Evolutionary conservation across 495 filamentous ascomycete species (phyloP).

Genomic region (Tricharina praecox): DNA sequence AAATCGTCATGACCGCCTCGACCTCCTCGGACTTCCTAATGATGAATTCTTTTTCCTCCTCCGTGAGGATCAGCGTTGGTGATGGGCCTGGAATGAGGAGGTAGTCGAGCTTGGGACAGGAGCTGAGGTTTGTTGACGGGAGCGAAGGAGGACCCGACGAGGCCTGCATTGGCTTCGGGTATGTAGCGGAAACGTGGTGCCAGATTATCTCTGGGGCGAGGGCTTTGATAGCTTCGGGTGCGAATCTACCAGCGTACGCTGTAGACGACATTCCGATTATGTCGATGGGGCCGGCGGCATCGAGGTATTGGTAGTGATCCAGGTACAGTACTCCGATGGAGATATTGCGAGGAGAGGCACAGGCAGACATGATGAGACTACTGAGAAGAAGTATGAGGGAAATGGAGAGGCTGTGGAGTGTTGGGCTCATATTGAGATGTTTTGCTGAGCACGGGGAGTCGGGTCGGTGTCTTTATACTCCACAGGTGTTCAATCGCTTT

Average conservation of each 20-base stretch:
- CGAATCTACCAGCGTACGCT: background rate
- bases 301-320: conserved; percentile 7
- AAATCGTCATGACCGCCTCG: conserved; percentile 32
- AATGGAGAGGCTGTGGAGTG: background rate
- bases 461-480: too few species aligned
- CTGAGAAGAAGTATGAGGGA: background rate
- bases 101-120: conserved; percentile 11
- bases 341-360: background rate
- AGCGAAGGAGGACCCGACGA: conserved; percentile 6
- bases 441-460: background rate
- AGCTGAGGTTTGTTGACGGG: conserved; percentile 11
- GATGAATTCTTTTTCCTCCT: conserved; percentile 6
- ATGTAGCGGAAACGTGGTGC: conserved; percentile 8
- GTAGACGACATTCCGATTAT: conserved; percentile 9
- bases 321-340: conserved; percentile 8
- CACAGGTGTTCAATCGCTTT: too few species aligned
- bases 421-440: too few species aligned
- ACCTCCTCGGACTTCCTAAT: conserved; percentile 7
- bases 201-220: conserved; percentile 11
- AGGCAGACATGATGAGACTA: background rate
- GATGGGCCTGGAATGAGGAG: conserved; percentile 11
- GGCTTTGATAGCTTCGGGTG: background rate
- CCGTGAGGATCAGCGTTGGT: conserved; percentile 2
- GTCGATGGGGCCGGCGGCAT: conserved; percentile 13
- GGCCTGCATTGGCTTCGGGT: background rate